A percentile compares a stretch with the other conserved stretches of the same genome.
These are phyloP conservation scores for Francoa sonchifolia DNA, from an alignment of 441 rosid species.

Conservation along the genomic window DNA sequence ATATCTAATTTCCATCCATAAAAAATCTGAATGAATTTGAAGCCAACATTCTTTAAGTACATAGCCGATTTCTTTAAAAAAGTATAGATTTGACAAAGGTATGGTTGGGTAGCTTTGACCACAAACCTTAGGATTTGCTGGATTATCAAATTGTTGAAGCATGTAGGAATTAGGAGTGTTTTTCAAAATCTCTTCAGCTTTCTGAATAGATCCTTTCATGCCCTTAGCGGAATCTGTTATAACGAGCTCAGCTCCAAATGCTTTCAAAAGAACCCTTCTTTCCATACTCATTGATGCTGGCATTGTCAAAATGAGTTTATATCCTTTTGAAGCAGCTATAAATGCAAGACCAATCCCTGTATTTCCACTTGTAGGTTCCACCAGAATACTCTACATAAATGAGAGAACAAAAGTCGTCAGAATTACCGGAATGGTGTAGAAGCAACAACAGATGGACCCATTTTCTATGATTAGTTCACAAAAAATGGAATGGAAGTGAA, in stretches of 20 bases:
- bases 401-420: background rate
- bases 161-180: conserved; percentile 66
- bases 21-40: no score
- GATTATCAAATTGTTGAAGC: conserved; percentile 92
- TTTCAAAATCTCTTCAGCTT: conserved; percentile 82
- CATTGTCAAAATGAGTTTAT: conserved; percentile 78
- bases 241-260: conserved; percentile 92
- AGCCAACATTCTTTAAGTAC: background rate
- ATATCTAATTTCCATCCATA: conserved; percentile 9
- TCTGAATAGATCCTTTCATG: conserved; percentile 84
- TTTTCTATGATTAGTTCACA: background rate
- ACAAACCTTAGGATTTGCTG: conserved; percentile 92
- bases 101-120: conserved; percentile 2
- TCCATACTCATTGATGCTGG: conserved; percentile 97
- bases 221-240: conserved; percentile 87
- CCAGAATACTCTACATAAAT: conserved; percentile 51
- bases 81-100: background rate
- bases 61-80: background rate
- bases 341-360: conserved; percentile 96
- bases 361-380: conserved; percentile 96
- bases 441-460: background rate
- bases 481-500: background rate
- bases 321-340: conserved; percentile 89
- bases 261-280: conserved; percentile 81
- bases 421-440: background rate